Evolutionary conservation across 139 green algal species (phyloP).

Genomic region (Closterium sp.): DNA sequence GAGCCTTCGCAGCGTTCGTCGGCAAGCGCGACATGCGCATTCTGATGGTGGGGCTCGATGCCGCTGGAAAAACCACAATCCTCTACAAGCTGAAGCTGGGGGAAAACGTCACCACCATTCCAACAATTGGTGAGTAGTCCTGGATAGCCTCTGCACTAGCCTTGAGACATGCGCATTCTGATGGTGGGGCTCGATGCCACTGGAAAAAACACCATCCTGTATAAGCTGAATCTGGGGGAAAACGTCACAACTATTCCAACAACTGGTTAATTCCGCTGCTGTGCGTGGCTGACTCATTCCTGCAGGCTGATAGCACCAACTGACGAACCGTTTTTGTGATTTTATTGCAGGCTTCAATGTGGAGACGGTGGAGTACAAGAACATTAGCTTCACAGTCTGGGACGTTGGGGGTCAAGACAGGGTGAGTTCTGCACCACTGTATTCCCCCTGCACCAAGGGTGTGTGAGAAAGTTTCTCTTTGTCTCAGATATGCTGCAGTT

Average conservation of each 20-base stretch:
- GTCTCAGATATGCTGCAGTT: too few species aligned
- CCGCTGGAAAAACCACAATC: constrained; percentile 93
- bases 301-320: too few species aligned
- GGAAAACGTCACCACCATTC: constrained; percentile 81
- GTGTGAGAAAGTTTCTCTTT: too few species aligned
- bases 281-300: too few species aligned
- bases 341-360: constrained; percentile 77
- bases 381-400: constrained; percentile 85
- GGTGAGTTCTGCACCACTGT: constrained; percentile 59
- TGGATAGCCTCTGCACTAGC: too few species aligned
- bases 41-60: constrained; percentile 28
- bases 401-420: constrained; percentile 86
- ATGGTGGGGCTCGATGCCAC: constrained; percentile 46
- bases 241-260: constrained; percentile 72
- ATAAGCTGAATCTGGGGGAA: constrained; percentile 97
- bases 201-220: constrained; percentile 97
- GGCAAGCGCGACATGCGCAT: constrained; percentile 22
- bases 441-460: too few species aligned
- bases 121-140: constrained; percentile 80
- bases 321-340: too few species aligned
- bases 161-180: constrained; percentile 37
- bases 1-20: neutral
- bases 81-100: constrained; percentile 98
- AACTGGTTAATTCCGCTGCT: neutral
- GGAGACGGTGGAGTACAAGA: constrained; percentile 94